phyloP scores from a whole-genome alignment of 2,329 filamentous ascomycete genomes.

The Fragosphaeria purpurea region DNA sequence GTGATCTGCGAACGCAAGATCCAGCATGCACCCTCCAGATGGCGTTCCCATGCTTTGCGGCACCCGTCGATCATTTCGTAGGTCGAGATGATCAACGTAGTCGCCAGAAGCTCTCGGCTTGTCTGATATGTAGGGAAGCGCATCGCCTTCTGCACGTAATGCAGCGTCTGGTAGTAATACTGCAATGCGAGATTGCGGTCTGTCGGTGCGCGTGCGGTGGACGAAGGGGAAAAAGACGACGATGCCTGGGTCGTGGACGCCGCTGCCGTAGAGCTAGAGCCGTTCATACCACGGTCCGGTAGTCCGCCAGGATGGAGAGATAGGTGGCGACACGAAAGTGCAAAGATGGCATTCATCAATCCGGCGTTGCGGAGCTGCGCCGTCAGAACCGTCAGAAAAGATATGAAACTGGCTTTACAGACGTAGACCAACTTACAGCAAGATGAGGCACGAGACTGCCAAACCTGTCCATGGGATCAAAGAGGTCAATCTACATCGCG shows the following conservation, averaged over 20 bases:
- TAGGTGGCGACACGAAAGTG: conserved; percentile 2
- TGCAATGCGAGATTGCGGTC: conserved; percentile 28
- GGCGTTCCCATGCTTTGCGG: conserved; percentile 41
- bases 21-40: conserved; percentile 56
- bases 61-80: conserved; percentile 51
- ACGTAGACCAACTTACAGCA: too few relatives aligned
- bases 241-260: too few relatives aligned
- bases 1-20: conserved; percentile 50
- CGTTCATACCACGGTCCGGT: too few relatives aligned
- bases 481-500: too few relatives aligned
- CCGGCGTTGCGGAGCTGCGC: conserved; percentile 4
- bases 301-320: not conserved
- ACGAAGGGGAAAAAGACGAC: not conserved
- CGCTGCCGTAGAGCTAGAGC: too few relatives aligned
- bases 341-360: conserved; percentile 13
- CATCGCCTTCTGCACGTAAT: conserved; percentile 51
- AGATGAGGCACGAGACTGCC: too few relatives aligned
- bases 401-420: not conserved
- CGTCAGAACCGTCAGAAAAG: conserved; percentile 2
- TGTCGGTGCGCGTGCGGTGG: not conserved
- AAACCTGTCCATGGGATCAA: too few relatives aligned
- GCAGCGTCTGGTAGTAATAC: conserved; percentile 54
- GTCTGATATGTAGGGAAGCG: conserved; percentile 46
- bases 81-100: conserved; percentile 48
- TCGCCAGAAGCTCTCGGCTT: conserved; percentile 48